These are phyloP conservation scores for Coniochaeta ligniaria DNA, from an alignment of 2,329 filamentous ascomycete genomes.

Conservation along the genomic window DNA sequence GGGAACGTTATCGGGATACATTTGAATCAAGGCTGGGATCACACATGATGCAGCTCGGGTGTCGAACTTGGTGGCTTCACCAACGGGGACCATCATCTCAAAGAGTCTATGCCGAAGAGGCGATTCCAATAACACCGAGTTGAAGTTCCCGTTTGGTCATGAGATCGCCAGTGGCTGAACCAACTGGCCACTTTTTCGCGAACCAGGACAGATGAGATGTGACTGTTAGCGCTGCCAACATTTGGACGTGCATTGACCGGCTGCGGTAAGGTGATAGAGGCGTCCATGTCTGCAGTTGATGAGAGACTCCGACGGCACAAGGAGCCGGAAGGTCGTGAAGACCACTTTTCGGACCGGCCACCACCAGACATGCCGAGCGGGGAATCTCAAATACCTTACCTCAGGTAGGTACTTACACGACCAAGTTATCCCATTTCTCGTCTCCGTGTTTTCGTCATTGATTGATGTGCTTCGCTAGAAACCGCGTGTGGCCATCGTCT, in stretches of 20 bases:
- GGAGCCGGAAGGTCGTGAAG: neutral
- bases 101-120: neutral
- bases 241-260: neutral
- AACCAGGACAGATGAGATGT: neutral
- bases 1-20: neutral
- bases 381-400: neutral
- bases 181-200: neutral
- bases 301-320: neutral
- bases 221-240: neutral
- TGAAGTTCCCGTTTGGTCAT: neutral
- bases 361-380: neutral
- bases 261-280: conserved; percentile 1
- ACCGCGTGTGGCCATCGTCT: conserved; percentile 11
- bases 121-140: neutral
- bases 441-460: conserved; percentile 7
- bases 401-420: neutral
- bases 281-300: neutral
- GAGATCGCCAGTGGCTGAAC: neutral
- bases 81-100: neutral
- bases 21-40: neutral
- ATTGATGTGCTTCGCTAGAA: conserved; percentile 10
- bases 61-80: neutral
- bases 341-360: neutral
- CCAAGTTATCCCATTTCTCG: neutral
- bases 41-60: neutral